Evolutionary conservation across 768 basidiomycete species (phyloP).

Genomic region (Auricularia cornea): DNA sequence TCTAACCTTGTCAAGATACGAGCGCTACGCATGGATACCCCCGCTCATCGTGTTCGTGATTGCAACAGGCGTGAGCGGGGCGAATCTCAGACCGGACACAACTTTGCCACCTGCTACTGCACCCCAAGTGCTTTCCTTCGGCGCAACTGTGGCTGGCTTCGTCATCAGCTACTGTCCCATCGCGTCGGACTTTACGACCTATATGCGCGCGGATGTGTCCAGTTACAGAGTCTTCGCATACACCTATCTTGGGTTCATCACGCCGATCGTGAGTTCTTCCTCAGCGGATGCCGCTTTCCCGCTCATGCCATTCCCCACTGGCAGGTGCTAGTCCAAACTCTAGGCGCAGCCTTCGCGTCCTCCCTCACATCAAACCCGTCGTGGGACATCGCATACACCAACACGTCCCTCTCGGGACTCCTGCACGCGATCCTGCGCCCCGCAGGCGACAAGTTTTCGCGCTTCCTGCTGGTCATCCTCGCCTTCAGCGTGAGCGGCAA

Average conservation of each 20-base stretch:
- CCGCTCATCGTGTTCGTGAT: constrained; percentile 66
- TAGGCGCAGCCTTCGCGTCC: constrained; percentile 62
- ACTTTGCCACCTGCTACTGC: constrained; percentile 48
- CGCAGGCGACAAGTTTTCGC: constrained; percentile 49
- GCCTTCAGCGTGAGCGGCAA: constrained; percentile 73
- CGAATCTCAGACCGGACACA: constrained; percentile 45
- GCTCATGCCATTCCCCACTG: background rate
- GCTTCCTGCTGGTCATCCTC: constrained; percentile 62
- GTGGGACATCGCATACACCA: constrained; percentile 50
- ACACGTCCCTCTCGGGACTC: constrained; percentile 51
- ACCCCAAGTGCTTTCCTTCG: constrained; percentile 50
- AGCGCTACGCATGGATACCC: constrained; percentile 69
- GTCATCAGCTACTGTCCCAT: constrained; percentile 53
- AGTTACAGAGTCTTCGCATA: constrained; percentile 58
- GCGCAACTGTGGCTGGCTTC: constrained; percentile 64
- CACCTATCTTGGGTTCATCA: constrained; percentile 54
- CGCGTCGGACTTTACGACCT: constrained; percentile 68
- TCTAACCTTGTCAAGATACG: constrained; percentile 44
- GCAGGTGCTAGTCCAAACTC: constrained; percentile 37
- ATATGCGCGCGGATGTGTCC: constrained; percentile 50
- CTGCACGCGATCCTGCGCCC: constrained; percentile 55
- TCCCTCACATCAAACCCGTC: constrained; percentile 45
- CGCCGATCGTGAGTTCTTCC: constrained; percentile 46
- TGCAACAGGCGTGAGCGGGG: constrained; percentile 63
- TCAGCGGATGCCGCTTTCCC: constrained; percentile 10